Evolutionary conservation across 2,329 filamentous ascomycete genomes (phyloP).

Genomic region (Paramyrothecium roridum): DNA sequence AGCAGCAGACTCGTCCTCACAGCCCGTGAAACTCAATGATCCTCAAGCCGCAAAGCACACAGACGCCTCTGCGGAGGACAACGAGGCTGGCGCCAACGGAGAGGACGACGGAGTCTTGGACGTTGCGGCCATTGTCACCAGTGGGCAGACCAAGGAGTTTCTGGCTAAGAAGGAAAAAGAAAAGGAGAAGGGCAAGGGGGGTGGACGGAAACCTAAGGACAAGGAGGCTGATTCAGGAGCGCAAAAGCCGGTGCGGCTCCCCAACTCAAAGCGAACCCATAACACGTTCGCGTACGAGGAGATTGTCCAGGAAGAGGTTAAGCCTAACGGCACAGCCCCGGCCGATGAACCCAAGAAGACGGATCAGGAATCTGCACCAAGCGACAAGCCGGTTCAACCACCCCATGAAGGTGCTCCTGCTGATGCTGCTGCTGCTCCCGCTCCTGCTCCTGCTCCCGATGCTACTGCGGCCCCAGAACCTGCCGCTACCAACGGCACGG

Average conservation of each 20-base stretch:
- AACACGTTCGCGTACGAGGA: slow-evolving; percentile 76
- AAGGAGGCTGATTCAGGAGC: slow-evolving; percentile 51
- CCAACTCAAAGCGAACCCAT: slow-evolving; percentile 68
- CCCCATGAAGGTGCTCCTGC: too few species aligned
- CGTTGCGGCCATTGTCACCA: slow-evolving; percentile 80
- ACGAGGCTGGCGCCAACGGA: slow-evolving; percentile 37
- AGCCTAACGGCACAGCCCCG: slow-evolving; percentile 6
- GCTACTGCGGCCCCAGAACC: slow-evolving; percentile 7
- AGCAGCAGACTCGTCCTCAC: slow-evolving; percentile 24
- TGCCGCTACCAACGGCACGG: slow-evolving; percentile 1
- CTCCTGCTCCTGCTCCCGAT: slow-evolving; percentile 9
- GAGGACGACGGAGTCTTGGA: slow-evolving; percentile 74
- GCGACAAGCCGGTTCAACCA: not conserved
- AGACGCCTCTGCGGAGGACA: slow-evolving; percentile 26
- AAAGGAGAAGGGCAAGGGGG: slow-evolving; percentile 63
- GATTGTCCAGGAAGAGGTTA: slow-evolving; percentile 51
- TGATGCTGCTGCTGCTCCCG: too few species aligned
- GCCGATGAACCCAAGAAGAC: slow-evolving; percentile 26
- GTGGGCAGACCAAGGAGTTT: slow-evolving; percentile 78
- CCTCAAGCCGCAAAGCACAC: slow-evolving; percentile 33
- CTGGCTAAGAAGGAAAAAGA: slow-evolving; percentile 80
- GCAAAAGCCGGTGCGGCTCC: slow-evolving; percentile 57
- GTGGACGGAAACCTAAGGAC: slow-evolving; percentile 47
- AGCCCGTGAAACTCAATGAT: slow-evolving; percentile 19
- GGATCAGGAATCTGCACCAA: slow-evolving; percentile 4